These are phyloP conservation scores for Microbotryomycetes sp. DNA, from an alignment of 1,284 basidiomycete species.

Conservation along the genomic window DNA sequence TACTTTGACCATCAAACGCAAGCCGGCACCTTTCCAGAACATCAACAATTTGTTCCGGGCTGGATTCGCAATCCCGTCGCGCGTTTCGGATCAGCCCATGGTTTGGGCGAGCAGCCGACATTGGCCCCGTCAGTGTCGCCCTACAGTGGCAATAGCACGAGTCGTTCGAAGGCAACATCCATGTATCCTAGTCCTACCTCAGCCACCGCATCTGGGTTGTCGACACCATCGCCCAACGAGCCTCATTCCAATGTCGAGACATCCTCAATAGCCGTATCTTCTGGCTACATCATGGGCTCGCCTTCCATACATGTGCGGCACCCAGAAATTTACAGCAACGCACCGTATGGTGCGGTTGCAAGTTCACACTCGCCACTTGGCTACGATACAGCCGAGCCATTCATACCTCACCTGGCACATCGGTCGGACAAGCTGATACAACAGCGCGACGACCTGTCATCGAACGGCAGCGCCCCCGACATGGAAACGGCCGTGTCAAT, in stretches of 20 bases:
- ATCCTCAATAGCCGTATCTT: too few relatives aligned
- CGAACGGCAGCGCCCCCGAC: background rate
- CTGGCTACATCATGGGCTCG: too few relatives aligned
- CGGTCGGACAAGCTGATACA: too few relatives aligned
- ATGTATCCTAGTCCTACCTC: conserved; percentile 10
- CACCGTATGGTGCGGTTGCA: background rate
- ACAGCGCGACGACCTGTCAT: too few relatives aligned
- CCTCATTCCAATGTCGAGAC: too few relatives aligned
- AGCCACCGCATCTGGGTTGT: background rate
- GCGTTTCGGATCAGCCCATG: too few relatives aligned
- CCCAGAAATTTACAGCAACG: background rate
- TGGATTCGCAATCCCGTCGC: too few relatives aligned
- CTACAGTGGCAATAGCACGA: too few relatives aligned
- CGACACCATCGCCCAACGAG: conserved; percentile 8
- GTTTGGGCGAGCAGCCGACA: too few relatives aligned
- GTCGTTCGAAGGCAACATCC: background rate
- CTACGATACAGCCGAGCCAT: background rate
- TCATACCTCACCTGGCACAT: too few relatives aligned
- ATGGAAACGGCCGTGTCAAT: background rate
- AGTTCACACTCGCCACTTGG: background rate
- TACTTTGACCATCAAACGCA: background rate
- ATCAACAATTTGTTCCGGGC: too few relatives aligned
- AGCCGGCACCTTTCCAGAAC: background rate
- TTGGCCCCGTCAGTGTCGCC: too few relatives aligned
- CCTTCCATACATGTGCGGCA: background rate